Conservation (phyloP, 2,329 filamentous ascomycete genomes). For the Alternaria novae-zelandiae region DNA sequence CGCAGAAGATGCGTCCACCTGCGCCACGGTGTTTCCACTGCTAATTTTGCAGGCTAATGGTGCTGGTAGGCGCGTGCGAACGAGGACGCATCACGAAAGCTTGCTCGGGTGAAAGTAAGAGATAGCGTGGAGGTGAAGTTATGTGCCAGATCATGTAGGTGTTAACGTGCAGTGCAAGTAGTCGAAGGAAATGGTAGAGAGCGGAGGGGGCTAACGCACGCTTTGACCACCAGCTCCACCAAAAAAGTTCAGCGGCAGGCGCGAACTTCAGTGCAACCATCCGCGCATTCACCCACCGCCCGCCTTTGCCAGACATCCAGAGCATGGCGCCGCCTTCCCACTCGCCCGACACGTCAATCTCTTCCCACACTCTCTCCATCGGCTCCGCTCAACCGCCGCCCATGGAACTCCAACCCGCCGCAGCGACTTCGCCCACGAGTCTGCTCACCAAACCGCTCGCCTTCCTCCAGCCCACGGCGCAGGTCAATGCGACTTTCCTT, state of each 20-base stretch:
- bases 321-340: conserved; percentile 44
- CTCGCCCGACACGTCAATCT: conserved; percentile 49
- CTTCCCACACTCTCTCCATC: conserved; percentile 49
- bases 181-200: too few species aligned
- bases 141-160: too few species aligned
- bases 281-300: background rate
- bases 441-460: conserved; percentile 69
- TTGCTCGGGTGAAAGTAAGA: too few species aligned
- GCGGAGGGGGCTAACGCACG: background rate
- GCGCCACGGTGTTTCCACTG: too few species aligned
- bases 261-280: conserved; percentile 6
- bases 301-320: background rate
- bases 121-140: too few species aligned
- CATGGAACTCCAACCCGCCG: conserved; percentile 32
- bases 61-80: too few species aligned
- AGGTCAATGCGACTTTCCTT: conserved; percentile 72
- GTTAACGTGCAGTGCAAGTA: too few species aligned
- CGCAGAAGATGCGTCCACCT: too few species aligned
- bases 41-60: too few species aligned
- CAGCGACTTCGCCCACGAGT: conserved; percentile 61
- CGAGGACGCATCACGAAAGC: too few species aligned
- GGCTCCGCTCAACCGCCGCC: conserved; percentile 44
- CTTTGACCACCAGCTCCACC: conserved; percentile 16
- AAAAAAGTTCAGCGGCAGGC: conserved; percentile 17
- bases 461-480: conserved; percentile 76